Evolutionary conservation across 192 early-diverging fungal genomes (phyloP).

Genomic region (Rhizophagus sp.): DNA sequence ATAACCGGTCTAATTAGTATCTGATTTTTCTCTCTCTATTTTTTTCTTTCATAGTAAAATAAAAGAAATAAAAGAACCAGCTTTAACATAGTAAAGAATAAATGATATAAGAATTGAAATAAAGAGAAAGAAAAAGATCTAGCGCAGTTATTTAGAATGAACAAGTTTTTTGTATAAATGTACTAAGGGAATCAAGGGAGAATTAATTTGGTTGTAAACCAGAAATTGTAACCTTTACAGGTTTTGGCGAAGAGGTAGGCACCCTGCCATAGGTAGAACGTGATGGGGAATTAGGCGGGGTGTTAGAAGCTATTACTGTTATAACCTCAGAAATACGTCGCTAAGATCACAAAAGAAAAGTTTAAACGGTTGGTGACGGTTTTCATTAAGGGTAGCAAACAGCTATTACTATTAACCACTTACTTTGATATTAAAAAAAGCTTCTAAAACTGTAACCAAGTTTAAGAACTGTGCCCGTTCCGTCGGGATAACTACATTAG

Average conservation of each 20-base stretch:
- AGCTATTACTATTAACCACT: constrained; percentile 12
- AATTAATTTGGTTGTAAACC: background rate
- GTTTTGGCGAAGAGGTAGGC: background rate
- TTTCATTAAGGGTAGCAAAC: constrained; percentile 15
- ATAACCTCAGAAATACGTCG: constrained; percentile 14
- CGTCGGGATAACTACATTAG: background rate
- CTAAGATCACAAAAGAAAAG: constrained; percentile 22
- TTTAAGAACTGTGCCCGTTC: constrained; percentile 1
- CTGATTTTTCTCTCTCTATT: no score
- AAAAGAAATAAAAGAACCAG: no score
- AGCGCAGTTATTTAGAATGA: no score
- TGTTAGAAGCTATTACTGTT: constrained; percentile 16
- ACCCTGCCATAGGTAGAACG: constrained; percentile 18
- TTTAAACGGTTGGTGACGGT: constrained; percentile 16
- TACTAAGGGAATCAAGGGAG: no score
- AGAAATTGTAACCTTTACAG: constrained; percentile 3
- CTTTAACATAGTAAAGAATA: no score
- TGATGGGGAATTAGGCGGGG: constrained; percentile 23
- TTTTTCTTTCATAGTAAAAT: no score
- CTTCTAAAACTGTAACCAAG: constrained; percentile 11
- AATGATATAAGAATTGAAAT: no score
- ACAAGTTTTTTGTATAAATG: no score
- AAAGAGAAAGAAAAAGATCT: no score
- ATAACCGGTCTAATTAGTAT: no score
- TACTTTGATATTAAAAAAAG: constrained; percentile 13